Percentiles rank a stretch among this genome's conserved stretches.
Evolutionary conservation across 1,284 basidiomycete genomes (phyloP).

Genomic region (Coriolopsis trogii): DNA sequence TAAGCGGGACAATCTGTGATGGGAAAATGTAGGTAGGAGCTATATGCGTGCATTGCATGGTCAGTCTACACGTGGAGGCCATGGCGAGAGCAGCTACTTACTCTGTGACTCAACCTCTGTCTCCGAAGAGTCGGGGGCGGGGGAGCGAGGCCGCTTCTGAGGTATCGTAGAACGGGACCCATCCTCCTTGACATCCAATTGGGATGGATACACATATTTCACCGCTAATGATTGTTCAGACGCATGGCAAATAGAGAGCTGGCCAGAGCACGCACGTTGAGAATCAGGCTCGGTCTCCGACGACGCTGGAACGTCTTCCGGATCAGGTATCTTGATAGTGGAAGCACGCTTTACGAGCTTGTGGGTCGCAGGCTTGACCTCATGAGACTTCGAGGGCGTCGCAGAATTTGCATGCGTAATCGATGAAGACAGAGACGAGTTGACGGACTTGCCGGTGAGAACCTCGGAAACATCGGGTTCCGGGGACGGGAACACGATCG

Average conservation of each 20-base stretch:
- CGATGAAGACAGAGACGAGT: conserved; percentile 29
- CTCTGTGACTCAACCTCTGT: conserved; percentile 29
- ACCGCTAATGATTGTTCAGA: conserved; percentile 5
- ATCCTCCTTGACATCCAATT: conserved; percentile 1
- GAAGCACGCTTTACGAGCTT: background rate
- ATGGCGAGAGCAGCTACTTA: background rate
- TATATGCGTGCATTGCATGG: background rate
- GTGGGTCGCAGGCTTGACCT: background rate
- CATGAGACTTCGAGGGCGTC: conserved; percentile 1
- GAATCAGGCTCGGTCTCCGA: conserved; percentile 23
- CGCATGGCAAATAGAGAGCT: background rate
- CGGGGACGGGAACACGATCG: no score
- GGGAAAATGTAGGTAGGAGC: conserved; percentile 12
- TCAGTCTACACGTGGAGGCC: background rate
- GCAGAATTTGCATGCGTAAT: conserved; percentile 13
- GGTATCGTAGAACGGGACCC: background rate
- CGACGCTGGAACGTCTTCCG: conserved; percentile 1
- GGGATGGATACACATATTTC: conserved; percentile 13
- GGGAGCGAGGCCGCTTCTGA: conserved; percentile 12
- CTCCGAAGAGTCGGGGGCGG: conserved; percentile 21
- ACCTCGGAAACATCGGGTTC: background rate
- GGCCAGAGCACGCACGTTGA: conserved; percentile 8
- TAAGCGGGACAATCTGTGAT: conserved; percentile 13
- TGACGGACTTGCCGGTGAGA: conserved; percentile 8
- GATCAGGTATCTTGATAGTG: background rate